These are phyloP conservation scores for Yarrowia sp. DNA, from an alignment of 805 yeast genomes.

Conservation along the genomic window DNA sequence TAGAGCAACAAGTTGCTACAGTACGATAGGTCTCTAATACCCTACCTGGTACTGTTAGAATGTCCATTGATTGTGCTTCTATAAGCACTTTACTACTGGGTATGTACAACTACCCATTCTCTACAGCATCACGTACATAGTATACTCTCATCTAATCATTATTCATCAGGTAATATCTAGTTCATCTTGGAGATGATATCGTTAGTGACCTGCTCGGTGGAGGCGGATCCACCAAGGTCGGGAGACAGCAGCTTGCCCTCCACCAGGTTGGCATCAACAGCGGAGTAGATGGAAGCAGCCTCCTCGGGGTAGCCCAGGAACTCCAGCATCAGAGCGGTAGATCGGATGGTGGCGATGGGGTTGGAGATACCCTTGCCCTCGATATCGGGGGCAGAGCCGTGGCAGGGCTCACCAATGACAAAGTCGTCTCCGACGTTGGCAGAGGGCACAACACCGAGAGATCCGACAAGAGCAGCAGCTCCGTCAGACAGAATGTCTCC, in stretches of 20 bases:
- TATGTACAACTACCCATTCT: too few relatives aligned
- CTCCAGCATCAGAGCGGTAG: constrained; percentile 95
- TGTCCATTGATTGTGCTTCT: too few relatives aligned
- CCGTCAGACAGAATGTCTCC: constrained; percentile 97
- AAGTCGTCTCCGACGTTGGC: constrained; percentile 96
- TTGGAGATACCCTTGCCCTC: constrained; percentile 88
- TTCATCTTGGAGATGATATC: constrained; percentile 58
- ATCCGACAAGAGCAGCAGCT: constrained; percentile 93
- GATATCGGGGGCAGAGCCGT: constrained; percentile 98
- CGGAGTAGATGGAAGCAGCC: constrained; percentile 87
- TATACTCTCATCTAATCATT: background rate
- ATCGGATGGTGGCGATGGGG: constrained; percentile 97
- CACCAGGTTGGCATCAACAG: constrained; percentile 88
- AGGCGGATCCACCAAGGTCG: constrained; percentile 86
- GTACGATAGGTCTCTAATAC: too few relatives aligned
- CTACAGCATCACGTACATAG: too few relatives aligned
- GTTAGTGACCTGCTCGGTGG: constrained; percentile 82
- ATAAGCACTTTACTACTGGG: too few relatives aligned
- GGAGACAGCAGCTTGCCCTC: constrained; percentile 84
- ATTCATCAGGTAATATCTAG: background rate
- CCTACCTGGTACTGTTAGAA: too few relatives aligned
- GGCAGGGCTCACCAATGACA: constrained; percentile 99
- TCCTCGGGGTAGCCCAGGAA: constrained; percentile 88
- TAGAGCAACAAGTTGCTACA: too few relatives aligned
- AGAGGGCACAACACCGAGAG: constrained; percentile 96